phyloP scores from a whole-genome alignment of 2,329 filamentous ascomycete genomes.

The Paecilomyces variotii region DNA sequence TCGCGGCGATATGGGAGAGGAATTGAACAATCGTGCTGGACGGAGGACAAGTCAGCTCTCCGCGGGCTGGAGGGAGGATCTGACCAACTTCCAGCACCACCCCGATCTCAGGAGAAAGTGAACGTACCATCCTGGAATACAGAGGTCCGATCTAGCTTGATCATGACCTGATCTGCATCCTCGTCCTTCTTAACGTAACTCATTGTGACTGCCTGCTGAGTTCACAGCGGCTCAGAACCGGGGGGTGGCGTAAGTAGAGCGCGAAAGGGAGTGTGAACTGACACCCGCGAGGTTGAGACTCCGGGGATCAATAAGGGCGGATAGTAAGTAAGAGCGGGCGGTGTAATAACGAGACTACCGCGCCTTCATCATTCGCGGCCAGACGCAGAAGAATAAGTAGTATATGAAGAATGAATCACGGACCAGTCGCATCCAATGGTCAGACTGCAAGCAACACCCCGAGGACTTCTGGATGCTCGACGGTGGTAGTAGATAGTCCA shows the following conservation, averaged over 20 bases:
- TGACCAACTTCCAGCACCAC: constrained; percentile 7
- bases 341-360: constrained; percentile 17
- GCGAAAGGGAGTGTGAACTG: background rate
- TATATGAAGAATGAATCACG: background rate
- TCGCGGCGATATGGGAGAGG: constrained; percentile 89
- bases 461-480: constrained; percentile 1
- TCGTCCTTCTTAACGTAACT: constrained; percentile 99
- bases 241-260: constrained; percentile 6
- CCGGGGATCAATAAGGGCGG: constrained; percentile 16
- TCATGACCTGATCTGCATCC: constrained; percentile 85
- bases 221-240: constrained; percentile 20
- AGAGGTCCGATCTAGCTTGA: constrained; percentile 95
- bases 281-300: constrained; percentile 8
- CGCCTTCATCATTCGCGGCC: constrained; percentile 22
- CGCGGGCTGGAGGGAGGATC: constrained; percentile 13
- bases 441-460: background rate
- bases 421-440: background rate
- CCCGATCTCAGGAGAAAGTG: constrained; percentile 14
- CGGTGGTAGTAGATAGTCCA: constrained; percentile 1
- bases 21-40: constrained; percentile 96
- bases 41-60: background rate
- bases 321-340: constrained; percentile 13
- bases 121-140: constrained; percentile 94
- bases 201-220: constrained; percentile 48
- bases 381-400: constrained; percentile 1